phyloP scores from a whole-genome alignment of 805 yeast genomes.

The Nakazawaea molendinolei region DNA sequence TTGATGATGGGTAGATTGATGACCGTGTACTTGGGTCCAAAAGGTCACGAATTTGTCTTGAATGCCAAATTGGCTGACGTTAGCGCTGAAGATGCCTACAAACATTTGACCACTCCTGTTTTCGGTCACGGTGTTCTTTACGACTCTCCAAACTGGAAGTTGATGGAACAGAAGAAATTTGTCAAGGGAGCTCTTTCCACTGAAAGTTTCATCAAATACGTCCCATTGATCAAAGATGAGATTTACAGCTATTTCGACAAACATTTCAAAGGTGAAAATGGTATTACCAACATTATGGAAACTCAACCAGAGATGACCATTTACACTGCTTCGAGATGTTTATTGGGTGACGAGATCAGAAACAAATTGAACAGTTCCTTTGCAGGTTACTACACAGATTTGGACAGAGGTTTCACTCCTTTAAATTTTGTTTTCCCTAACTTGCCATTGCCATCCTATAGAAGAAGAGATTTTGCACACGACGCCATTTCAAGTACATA shows the following conservation, averaged over 20 bases:
- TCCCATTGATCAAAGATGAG: constrained; percentile 84
- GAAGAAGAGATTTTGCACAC: constrained; percentile 85
- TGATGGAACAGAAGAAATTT: constrained; percentile 98
- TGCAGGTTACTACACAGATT: constrained; percentile 80
- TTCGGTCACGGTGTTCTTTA: constrained; percentile 97
- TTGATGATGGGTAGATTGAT: constrained; percentile 81
- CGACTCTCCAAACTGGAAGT: constrained; percentile 87
- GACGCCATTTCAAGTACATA: constrained; percentile 73
- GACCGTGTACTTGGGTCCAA: constrained; percentile 96
- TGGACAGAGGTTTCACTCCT: constrained; percentile 96
- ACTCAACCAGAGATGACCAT: constrained; percentile 94
- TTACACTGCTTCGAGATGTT: constrained; percentile 88
- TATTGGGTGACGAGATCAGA: constrained; percentile 90
- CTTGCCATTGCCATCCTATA: constrained; percentile 76
- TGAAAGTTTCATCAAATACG: constrained; percentile 78
- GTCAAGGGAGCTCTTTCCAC: constrained; percentile 84
- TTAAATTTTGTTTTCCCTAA: constrained; percentile 92
- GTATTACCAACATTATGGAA: constrained; percentile 62
- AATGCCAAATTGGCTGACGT: constrained; percentile 87
- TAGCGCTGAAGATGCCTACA: constrained; percentile 93
- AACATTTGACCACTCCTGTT: constrained; percentile 97
- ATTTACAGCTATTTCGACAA: constrained; percentile 62
- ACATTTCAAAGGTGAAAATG: constrained; percentile 35
- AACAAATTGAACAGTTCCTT: constrained; percentile 71
- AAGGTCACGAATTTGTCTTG: constrained; percentile 94